Evolutionary conservation across 352 stramenopile genomes (phyloP).

Genomic region (Phytophthora pinifolia): DNA sequence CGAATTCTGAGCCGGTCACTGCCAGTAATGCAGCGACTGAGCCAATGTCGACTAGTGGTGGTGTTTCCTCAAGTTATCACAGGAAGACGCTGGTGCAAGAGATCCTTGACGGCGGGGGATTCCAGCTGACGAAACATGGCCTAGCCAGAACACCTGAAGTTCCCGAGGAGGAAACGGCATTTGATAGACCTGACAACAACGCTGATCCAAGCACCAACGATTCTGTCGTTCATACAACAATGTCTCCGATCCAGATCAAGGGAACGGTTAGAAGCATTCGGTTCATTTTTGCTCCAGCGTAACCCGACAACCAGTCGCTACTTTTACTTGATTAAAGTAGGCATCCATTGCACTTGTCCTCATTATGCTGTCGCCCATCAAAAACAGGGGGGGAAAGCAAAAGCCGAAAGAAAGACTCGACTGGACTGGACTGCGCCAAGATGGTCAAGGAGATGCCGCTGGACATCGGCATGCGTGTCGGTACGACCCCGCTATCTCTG

Average conservation of each 20-base stretch:
- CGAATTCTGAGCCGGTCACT: neutral
- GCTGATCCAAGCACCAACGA: neutral
- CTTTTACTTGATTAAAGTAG: no score
- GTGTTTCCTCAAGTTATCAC: neutral
- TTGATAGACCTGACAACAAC: slow-evolving; percentile 16
- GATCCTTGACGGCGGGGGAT: slow-evolving; percentile 11
- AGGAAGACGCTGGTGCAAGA: slow-evolving; percentile 26
- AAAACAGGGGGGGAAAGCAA: slow-evolving; percentile 17
- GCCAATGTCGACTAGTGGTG: neutral
- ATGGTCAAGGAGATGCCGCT: slow-evolving; percentile 57
- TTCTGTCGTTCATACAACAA: neutral
- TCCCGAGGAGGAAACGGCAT: neutral
- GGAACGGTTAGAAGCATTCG: no score
- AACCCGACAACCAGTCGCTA: no score
- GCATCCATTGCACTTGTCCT: neutral
- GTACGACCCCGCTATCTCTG: slow-evolving; percentile 36
- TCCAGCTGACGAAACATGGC: slow-evolving; percentile 14
- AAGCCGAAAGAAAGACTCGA: neutral
- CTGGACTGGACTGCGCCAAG: neutral
- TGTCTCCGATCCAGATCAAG: slow-evolving; percentile 1
- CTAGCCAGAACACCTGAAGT: neutral
- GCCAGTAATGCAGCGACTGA: neutral
- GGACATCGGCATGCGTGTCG: slow-evolving; percentile 66
- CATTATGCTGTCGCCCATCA: slow-evolving; percentile 11
- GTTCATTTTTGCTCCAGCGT: no score